Conservation (phyloP, 2,329 filamentous ascomycete genomes). For the Escovopsis sp. region DNA sequence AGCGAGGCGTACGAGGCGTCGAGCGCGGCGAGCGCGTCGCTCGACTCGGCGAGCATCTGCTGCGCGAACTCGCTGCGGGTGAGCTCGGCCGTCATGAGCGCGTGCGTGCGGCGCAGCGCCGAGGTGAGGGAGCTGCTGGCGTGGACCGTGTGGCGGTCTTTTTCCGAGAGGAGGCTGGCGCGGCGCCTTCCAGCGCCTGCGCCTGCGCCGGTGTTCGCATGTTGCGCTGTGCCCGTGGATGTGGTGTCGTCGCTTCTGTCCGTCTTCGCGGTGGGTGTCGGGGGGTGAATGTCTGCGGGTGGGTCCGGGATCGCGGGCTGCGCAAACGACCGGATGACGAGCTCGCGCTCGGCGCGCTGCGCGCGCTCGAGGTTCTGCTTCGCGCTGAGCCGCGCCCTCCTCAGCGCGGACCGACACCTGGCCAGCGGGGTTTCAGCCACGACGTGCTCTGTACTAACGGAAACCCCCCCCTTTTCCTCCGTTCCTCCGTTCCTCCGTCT, state of each 20-base stretch:
- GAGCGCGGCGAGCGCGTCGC: constrained; percentile 65
- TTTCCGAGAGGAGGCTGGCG: constrained; percentile 35
- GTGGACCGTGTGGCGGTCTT: constrained; percentile 58
- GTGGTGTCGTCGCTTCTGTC: too few relatives aligned
- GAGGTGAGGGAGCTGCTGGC: constrained; percentile 74
- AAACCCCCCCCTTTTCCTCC: too few relatives aligned
- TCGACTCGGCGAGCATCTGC: constrained; percentile 74
- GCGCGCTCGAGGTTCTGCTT: constrained; percentile 61
- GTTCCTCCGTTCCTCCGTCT: too few relatives aligned
- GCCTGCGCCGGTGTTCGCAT: too few relatives aligned
- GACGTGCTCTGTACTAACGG: too few relatives aligned
- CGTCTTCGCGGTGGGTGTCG: too few relatives aligned
- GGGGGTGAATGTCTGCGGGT: too few relatives aligned
- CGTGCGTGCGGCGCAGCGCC: constrained; percentile 72
- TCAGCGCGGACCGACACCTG: constrained; percentile 54
- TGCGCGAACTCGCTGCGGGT: constrained; percentile 79
- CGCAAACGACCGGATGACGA: constrained; percentile 54
- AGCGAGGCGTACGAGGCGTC: constrained; percentile 69
- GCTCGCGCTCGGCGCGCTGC: constrained; percentile 60
- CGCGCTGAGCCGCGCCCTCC: constrained; percentile 67
- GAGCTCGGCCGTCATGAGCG: constrained; percentile 73
- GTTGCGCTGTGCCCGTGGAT: too few relatives aligned
- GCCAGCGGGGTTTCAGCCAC: too few relatives aligned
- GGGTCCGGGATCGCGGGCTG: constrained; percentile 27
- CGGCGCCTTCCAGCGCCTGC: too few relatives aligned